Evolutionary conservation across 2,329 filamentous ascomycete species (phyloP), one percentile per base, ranked within the genome.

Genomic region (Bipolaris oryzae): DNA sequence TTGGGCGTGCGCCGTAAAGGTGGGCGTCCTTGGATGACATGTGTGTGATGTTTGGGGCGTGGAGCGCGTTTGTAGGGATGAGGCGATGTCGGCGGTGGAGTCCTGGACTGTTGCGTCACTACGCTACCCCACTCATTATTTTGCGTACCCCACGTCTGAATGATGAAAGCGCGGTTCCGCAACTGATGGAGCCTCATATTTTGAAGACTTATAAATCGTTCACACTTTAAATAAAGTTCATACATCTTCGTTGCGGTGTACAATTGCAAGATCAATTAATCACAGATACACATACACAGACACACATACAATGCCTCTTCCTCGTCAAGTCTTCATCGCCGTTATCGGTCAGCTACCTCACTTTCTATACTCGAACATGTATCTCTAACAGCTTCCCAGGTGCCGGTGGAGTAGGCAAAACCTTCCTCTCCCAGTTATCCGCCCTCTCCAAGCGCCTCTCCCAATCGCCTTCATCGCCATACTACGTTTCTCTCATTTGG

Each of bases 321-420:
- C 74, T 48, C 74, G 73, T 67, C 78, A 78, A 66, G 71, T 82
- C 61, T 81, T 77, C 73, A 72, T 82, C 49, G 80, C 79, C 67
- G 76, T 82, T 63, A 75, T 82, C 62, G 80, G 77, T 79, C 18
- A 53, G 67, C 13, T 61, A 23, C 35, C 42, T 34, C 13, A 25
- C 9, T 31, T 39, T 33, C 18, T 20, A 16, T 28, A 28, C 3
- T 45, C 45, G 20, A 4, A 41, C 34, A 57, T 39, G 35, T 45
- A 59, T 61, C 23, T 60, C 53, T 56, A 33, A 58, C 18, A 20
- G 34, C 38, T 10, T 10, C 5, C 6, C 72, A 96, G 93, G 95
- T 72, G 90, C 90, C 69, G 95, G 95, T 67, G 94, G 94, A 63
- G 95, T 98, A 60, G 95, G 95, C 72, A 93, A 93, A 78, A 87